Evolutionary conservation across 305 asterid species (phyloP).

Genomic region (Fraxinus ornus): DNA sequence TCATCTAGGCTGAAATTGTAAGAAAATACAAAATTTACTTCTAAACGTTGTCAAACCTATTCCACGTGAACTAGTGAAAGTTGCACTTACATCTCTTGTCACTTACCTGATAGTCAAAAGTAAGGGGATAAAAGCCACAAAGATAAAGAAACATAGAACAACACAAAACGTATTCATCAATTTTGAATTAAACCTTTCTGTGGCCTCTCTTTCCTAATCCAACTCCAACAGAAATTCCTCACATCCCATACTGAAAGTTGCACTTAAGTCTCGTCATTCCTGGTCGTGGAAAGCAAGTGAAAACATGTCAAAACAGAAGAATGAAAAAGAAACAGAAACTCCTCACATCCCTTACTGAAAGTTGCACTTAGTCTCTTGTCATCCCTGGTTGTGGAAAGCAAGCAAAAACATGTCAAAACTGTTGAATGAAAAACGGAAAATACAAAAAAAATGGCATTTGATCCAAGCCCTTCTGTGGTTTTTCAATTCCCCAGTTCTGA

Average conservation of each 20-base stretch:
- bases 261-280: neutral
- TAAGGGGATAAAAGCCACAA: neutral
- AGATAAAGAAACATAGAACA: neutral
- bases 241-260: neutral
- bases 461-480: neutral
- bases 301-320: neutral
- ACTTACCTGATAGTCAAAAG: neutral
- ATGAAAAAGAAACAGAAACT: neutral
- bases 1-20: neutral
- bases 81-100: neutral
- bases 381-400: neutral
- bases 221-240: neutral
- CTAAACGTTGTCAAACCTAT: neutral
- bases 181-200: neutral
- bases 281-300: neutral
- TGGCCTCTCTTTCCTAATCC: neutral
- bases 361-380: neutral
- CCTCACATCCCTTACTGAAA: neutral
- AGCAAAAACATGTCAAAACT: neutral
- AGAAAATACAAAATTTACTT: neutral
- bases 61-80: neutral
- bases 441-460: neutral
- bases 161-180: neutral
- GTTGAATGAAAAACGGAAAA: neutral
- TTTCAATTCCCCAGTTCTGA: neutral